phyloP scores from a whole-genome alignment of 148 eudicot species.

The Rhododendron vialii region DNA sequence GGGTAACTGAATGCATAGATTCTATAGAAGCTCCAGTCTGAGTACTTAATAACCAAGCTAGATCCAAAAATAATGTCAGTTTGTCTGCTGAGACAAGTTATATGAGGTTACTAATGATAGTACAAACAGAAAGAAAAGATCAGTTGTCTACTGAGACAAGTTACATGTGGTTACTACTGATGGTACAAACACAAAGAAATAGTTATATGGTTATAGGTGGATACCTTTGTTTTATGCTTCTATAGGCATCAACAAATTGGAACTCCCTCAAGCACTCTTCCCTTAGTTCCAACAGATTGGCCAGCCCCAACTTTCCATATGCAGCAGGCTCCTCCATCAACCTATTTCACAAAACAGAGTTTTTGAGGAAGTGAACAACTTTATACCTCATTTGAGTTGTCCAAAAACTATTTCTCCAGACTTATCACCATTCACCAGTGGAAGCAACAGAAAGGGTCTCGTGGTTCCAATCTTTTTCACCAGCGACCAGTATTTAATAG shows the following conservation, averaged over 20 bases:
- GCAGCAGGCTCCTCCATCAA: conserved; percentile 99
- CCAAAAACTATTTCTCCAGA: not conserved
- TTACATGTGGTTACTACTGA: not conserved
- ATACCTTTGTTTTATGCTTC: conserved; percentile 93
- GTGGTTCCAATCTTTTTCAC: not conserved
- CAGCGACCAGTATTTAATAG: too few relatives aligned
- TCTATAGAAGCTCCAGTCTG: not conserved
- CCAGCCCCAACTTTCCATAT: conserved; percentile 91
- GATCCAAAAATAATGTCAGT: not conserved
- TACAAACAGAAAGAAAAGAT: not conserved
- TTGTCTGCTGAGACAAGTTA: not conserved
- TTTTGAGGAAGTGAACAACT: not conserved
- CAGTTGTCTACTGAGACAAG: not conserved
- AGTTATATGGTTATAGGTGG: not conserved
- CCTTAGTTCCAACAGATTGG: conserved; percentile 90
- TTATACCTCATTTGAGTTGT: not conserved
- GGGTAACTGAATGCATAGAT: not conserved
- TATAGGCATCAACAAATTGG: conserved; percentile 82
- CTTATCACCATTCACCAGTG: not conserved
- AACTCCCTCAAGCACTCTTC: conserved; percentile 98
- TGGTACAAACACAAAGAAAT: not conserved
- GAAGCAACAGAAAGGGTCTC: not conserved
- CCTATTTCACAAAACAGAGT: conserved; percentile 29
- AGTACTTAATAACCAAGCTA: not conserved
- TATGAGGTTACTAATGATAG: not conserved